These are phyloP conservation scores for Aphanoascus verrucosus DNA, from an alignment of 2,329 filamentous ascomycete species.

Conservation along the genomic window DNA sequence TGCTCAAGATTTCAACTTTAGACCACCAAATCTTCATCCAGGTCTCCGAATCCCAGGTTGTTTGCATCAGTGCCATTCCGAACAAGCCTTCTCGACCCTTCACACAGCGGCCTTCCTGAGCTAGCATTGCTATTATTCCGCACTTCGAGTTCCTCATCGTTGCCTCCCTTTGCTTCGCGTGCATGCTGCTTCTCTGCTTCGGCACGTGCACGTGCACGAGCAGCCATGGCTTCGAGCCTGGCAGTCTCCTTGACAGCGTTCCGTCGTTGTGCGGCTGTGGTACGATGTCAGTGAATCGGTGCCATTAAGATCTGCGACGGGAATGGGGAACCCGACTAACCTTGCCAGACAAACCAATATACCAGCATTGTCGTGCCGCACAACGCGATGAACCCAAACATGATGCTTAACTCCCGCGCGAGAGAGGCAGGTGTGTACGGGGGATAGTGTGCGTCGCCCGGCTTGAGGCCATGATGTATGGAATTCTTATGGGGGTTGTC, in stretches of 20 bases:
- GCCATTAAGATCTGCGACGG: not conserved
- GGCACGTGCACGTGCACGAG: slow-evolving; percentile 3
- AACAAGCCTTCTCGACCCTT: slow-evolving; percentile 1
- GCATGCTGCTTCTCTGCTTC: slow-evolving; percentile 10
- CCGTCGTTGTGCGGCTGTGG: slow-evolving; percentile 20
- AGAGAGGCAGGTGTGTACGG: slow-evolving; percentile 26
- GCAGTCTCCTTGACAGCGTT: slow-evolving; percentile 24
- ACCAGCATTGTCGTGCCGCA: slow-evolving; percentile 26
- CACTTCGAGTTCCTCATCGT: not conserved
- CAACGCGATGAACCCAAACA: slow-evolving; percentile 30
- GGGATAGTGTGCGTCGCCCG: slow-evolving; percentile 11
- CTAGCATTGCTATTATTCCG: slow-evolving; percentile 2
- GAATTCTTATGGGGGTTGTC: not conserved
- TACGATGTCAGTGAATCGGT: not conserved
- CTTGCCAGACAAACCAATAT: slow-evolving; percentile 29
- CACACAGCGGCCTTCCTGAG: not conserved
- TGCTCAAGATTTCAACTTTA: not conserved
- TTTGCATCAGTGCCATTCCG: slow-evolving; percentile 13
- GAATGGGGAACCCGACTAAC: slow-evolving; percentile 17
- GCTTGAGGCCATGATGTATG: not conserved
- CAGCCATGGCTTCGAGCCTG: slow-evolving; percentile 24
- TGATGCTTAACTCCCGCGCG: slow-evolving; percentile 29
- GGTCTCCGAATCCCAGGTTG: slow-evolving; percentile 13
- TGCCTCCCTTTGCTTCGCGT: not conserved
- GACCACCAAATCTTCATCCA: slow-evolving; percentile 14